Evolutionary conservation across 1,284 basidiomycete genomes (phyloP), one percentile per base, ranked within the genome.

Genomic region (Tremellales sp.): DNA sequence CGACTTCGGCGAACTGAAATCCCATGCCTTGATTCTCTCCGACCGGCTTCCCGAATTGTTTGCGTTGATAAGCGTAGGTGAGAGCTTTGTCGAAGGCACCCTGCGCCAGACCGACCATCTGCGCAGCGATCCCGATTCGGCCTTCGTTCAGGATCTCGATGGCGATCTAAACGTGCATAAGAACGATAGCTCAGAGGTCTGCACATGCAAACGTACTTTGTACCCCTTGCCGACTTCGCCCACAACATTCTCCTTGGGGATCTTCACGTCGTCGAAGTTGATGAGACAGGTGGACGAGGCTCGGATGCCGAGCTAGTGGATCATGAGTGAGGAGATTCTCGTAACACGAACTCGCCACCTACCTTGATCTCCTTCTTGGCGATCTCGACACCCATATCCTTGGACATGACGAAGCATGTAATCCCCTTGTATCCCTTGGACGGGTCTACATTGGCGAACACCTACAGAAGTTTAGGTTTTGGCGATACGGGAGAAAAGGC

Each of bases 101-200:
- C 68, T 97, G 92, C 2, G 95, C 95, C 27, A 97, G 83, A 34
- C 95, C 95, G 54, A 98, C 78, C 89, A 93, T 92, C 70, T 93
- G 89, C 2, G 90, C 93, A 21, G 93, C 95, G 57, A 98, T 97
- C 40, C 94, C 95, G 57, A 98, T 95, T 50, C 94, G 86, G 37
- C 89, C 93, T 75, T 98, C 94, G 72, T 98, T 98, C 51, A 98
- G 74, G 57, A 97, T 97, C 74, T 98, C 89, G 56, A 99, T 99
- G 43, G 94, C 94, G 66, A 91, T 85, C 82, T 83, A 41, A 10
- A 33, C 18, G 33, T 42, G 40, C 46, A 35, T 24, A 7, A 29
- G 16, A 31, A 31, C 29, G 16, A 31, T 10, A 31, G 28, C n/a
- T 35, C 16, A 25, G 45, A n/a, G 1, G n/a, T 31, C 32, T 34